Evolutionary conservation across 2,329 filamentous ascomycete species (phyloP).

Genomic region (Cylindrodendrum hubeiense): DNA sequence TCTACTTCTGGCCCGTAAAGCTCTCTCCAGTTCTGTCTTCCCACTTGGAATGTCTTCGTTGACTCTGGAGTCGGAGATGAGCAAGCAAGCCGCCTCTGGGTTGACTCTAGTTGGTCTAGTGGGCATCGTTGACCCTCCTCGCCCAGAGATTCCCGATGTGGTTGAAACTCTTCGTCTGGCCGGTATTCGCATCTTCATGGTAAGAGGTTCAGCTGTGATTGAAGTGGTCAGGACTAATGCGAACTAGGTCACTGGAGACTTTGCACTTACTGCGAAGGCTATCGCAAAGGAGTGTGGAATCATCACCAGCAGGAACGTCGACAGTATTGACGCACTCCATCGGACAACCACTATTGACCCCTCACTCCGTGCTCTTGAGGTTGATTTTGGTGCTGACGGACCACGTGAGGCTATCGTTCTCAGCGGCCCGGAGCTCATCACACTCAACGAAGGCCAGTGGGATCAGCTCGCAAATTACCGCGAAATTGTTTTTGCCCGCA

Average conservation of each 20-base stretch:
- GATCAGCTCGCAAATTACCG: constrained; percentile 72
- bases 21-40: constrained; percentile 57
- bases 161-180: constrained; percentile 76
- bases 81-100: constrained; percentile 64
- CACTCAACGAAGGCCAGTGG: constrained; percentile 78
- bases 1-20: constrained; percentile 74
- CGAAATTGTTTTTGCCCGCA: constrained; percentile 81
- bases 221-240: neutral
- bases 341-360: constrained; percentile 40
- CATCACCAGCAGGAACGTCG: constrained; percentile 67
- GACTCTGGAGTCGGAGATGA: constrained; percentile 63
- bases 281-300: constrained; percentile 82
- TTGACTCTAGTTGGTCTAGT: constrained; percentile 80
- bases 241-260: constrained; percentile 77
- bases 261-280: constrained; percentile 78
- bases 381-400: constrained; percentile 12
- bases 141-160: constrained; percentile 77
- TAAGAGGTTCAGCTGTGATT: constrained; percentile 40
- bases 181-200: constrained; percentile 84
- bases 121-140: constrained; percentile 83
- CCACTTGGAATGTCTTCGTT: constrained; percentile 55
- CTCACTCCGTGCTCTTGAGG: constrained; percentile 11
- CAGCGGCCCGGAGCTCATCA: constrained; percentile 74
- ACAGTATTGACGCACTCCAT: constrained; percentile 65
- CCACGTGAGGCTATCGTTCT: constrained; percentile 68